Percentiles rank a stretch among this genome's conserved stretches.
Conservation (phyloP, 2,329 filamentous ascomycete species). For the Pseudogymnoascus sp. region DNA sequence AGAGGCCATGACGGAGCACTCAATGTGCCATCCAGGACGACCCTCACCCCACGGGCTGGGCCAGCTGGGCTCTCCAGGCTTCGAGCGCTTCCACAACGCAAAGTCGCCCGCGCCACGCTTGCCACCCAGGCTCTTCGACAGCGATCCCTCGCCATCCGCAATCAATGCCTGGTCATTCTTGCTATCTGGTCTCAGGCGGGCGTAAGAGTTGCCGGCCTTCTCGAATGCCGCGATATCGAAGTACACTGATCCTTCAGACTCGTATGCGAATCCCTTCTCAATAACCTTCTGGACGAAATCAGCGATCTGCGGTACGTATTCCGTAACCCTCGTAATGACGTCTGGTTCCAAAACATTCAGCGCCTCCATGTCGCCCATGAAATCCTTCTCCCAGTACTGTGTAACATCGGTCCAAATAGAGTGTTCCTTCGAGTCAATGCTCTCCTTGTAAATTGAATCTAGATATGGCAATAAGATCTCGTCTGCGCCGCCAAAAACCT, state of each 20-base stretch:
- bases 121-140: conserved; percentile 54
- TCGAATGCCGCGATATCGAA: conserved; percentile 89
- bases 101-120: conserved; percentile 82
- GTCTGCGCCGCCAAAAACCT: conserved; percentile 50
- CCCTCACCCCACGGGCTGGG: conserved; percentile 80
- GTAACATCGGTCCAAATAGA: conserved; percentile 82
- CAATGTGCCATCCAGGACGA: conserved; percentile 92
- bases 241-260: conserved; percentile 79
- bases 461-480: conserved; percentile 76
- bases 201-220: conserved; percentile 75
- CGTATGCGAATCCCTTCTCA: conserved; percentile 80
- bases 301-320: conserved; percentile 84
- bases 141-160: conserved; percentile 82
- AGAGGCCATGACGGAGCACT: conserved; percentile 93
- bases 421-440: conserved; percentile 55
- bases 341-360: conserved; percentile 82
- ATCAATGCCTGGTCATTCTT: conserved; percentile 75
- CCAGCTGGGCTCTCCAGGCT: conserved; percentile 89
- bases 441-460: conserved; percentile 61
- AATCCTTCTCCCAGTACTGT: conserved; percentile 77
- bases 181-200: conserved; percentile 77
- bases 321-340: conserved; percentile 80
- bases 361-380: conserved; percentile 79
- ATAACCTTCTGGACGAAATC: conserved; percentile 78
- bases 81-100: conserved; percentile 88